Conservation (phyloP, 768 basidiomycete genomes). For the Postia placenta region DNA sequence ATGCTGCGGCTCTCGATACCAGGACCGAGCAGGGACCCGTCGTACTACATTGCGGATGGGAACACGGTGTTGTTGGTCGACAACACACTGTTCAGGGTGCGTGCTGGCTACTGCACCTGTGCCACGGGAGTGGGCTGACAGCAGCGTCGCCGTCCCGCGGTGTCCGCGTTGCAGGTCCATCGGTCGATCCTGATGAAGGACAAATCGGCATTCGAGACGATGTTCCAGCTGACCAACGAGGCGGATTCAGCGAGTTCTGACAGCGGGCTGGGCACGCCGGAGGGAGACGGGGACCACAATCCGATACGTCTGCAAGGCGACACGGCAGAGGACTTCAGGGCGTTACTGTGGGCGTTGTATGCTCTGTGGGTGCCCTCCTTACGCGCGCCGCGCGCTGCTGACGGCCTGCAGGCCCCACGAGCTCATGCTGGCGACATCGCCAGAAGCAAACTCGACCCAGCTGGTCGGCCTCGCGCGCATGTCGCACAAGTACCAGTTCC, state of each 20-base stretch:
- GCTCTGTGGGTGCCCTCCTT: conserved; percentile 37
- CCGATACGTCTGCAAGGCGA: conserved; percentile 44
- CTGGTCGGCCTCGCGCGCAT: conserved; percentile 43
- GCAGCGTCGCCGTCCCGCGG: no score
- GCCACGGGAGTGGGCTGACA: no score
- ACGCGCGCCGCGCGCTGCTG: not conserved
- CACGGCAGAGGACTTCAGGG: conserved; percentile 42
- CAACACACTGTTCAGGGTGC: conserved; percentile 63
- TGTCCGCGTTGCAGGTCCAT: conserved; percentile 33
- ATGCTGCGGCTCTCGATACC: conserved; percentile 26
- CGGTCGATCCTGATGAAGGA: conserved; percentile 38
- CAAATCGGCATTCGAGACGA: conserved; percentile 31
- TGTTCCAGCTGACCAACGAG: conserved; percentile 26
- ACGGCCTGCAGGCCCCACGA: conserved; percentile 34
- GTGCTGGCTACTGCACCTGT: conserved; percentile 11
- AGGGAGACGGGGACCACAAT: conserved; percentile 44
- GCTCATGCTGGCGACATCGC: conserved; percentile 35
- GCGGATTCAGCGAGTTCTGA: conserved; percentile 23
- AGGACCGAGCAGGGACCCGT: conserved; percentile 22
- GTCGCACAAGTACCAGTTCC: conserved; percentile 44
- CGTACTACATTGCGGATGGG: conserved; percentile 64
- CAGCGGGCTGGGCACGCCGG: conserved; percentile 25
- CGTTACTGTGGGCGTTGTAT: conserved; percentile 48
- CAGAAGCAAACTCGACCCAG: conserved; percentile 38
- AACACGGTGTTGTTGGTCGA: conserved; percentile 61